Base-by-base conservation (phyloP, 768 basidiomycete species). In the Auricularia heimuer region DNA sequence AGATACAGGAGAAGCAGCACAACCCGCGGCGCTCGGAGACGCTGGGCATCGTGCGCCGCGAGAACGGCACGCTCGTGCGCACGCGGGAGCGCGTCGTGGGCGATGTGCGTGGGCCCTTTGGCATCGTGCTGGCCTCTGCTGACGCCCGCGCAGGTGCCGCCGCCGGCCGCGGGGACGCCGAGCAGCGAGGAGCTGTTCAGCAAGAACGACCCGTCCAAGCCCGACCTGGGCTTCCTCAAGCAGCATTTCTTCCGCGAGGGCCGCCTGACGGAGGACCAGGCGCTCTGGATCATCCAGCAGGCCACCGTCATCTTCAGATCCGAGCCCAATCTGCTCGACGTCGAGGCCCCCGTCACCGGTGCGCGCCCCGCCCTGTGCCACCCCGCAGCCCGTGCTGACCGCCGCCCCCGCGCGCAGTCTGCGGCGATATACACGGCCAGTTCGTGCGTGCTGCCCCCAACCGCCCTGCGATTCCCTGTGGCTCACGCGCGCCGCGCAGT, bases 391-490 rank as follows among this genome's bases (percentile, higher is more conserved):
- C 7, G 54, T 63, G 7, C 54, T 63, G 37, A n/a, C 11, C 3
- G 1, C 29, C 29, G 2, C 29, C 29, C 29, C 29, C 29, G 18
- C 45, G 8, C 62, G 29, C 24, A 95, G 94, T 98, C 69, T 96
- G 94, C 72, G 95, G 95, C 24, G 95, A 98, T 79, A 94, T 98
- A 58, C 95, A 98, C 71, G 95, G 95, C 10, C 95, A 98, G 89
- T 98, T 93, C 75, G 94, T 95, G 70, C 74, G 79, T 14, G 7
- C 39, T 73, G 74, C 51, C 24, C 34, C 6, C 12, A 0, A 0
- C 6, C 3, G 16, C 24, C 8, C 8, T 68, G 56, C 54, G 35
- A 29, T 62, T 33, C 42, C 21, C 35, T 21, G 24, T 8, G 4
- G 34, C 11, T 24, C 4, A 12, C 33, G 14, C 56, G 56, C 36